Base-by-base conservation (phyloP, 108 stramenopile species). In the Skeletonema costatum region DNA sequence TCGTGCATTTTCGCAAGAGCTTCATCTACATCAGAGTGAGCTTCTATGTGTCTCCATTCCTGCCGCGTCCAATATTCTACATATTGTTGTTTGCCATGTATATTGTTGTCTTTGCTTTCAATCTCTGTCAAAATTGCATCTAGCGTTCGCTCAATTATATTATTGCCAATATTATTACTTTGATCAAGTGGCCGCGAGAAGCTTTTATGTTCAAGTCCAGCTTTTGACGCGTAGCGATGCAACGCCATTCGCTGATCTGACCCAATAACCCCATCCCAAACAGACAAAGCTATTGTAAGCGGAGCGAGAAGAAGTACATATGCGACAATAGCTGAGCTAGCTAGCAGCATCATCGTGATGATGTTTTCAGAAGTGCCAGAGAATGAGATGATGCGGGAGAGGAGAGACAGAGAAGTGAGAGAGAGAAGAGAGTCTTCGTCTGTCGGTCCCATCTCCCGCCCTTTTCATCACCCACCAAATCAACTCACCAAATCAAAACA, bases 21-120 rank as follows among this genome's bases (percentile, higher is more conserved):
- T 69, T 92, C 91, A 68, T 91, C 90, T 1, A 93, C 86, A 83
- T 93, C 92, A 14, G 92, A 88, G 70, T 93, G 92, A 9, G 92
- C 92, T 44, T 90, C 87, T 32, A 88, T 93, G 39, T 84, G 81
- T 35, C 86, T 61, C 90, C 90, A 93, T 69, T 91, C 90, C 51
- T 83, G 81, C 17, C 90, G 75, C 14, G 82, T 78, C 92, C 92
- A 93, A 68, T 90, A 93, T 68, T 93, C 92, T 14, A 93, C 90
- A 70, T 80, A 90, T 32, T 32, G 56, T 36, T 50, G 76, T 74
- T 14, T 32, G 21, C 41, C 36, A 30, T 68, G n/a, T 41, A 16
- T 39, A 25, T 67, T 21, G 1, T 32, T 13, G 36, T 32, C 36
- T 51, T 51, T 25, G 7, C 17, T 44, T 32, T 85, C 84, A 14